Base-by-base conservation (phyloP, 805 yeast genomes). In the Lipomyces starkeyi region DNA sequence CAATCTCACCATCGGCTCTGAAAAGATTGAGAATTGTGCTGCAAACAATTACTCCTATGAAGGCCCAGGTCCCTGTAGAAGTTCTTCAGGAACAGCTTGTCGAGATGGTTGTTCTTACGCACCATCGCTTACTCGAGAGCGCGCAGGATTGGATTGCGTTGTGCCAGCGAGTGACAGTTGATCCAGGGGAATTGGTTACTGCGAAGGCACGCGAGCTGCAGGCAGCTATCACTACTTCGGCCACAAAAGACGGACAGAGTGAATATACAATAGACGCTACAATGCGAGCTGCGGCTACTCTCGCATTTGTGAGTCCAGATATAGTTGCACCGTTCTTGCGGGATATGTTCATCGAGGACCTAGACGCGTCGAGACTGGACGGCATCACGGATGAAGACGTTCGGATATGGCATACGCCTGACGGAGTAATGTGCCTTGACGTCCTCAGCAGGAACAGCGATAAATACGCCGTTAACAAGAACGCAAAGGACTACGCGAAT, bases 401-500 rank as follows among this genome's bases (percentile, higher is more conserved):
- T 22, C 78, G 79, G 14, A 90, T 95, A 47, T 91, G 91, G 89
- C 82, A 80, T 58, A 89, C 89, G 9, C 76, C 82, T 0, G 96
- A 88, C 58, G 96, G 93, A 1, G 88, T 85, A 58, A 76, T 89
- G 63, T 95, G 90, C 1, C 78, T 87, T 22, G 87, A 91, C 74
- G 86, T 91, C 4, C 77, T 91, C 60, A 84, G 83, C 49, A 75
- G 77, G 43, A 63, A 65, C 34, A 84, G 82, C 74, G 79, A 80
- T 14, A 80, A 81, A 40, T 78, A 79, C 43, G 81, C 79, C 3
- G 86, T 87, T 14, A 86, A 86, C 75, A 91, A 90, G 76, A 91
- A 91, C 76, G 81, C 91, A 0, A 93, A 88, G 75, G 97, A 93
- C 74, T 91, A 91, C 74, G 97, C 90, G 74, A 90, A 93, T 1